Base-by-base conservation (phyloP, 2,329 filamentous ascomycete genomes). In the Byssothecium circinans region DNA sequence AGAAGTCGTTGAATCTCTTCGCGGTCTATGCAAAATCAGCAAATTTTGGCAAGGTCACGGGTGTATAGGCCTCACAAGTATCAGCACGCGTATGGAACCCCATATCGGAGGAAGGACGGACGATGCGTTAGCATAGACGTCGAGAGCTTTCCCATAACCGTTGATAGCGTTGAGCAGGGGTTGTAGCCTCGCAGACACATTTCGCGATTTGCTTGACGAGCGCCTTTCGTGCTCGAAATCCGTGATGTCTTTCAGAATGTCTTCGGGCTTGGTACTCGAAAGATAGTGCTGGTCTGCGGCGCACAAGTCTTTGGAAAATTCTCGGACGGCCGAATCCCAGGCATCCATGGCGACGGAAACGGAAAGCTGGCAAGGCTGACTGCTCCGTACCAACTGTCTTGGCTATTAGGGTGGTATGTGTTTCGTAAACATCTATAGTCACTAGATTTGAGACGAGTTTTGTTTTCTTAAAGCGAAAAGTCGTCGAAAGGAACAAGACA, bases 81-180 rank as follows among this genome's bases (percentile, higher is more conserved):
- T 17, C 23, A 49, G 20, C 8, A 49, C 34, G 23, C 46, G 35
- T 8, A 49, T 23, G n/a, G 46, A 43, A 18, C 46, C 46, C 41
- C 40, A 44, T 12, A 49, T 22, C 4, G 41, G 46, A n/a, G 35
- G 46, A 25, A 49, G 8, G 4, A 49, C 17, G 7, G 34, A 20
- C 5, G 40, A 44, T 19, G 46, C 10, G 29, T 49, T 44, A 4
- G 41, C 40, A 18, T 44, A 8, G 15, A 44, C 41, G 19, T 44
- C 46, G 11, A 49, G 25, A 20, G 36, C 42, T 33, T 41, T 44
- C 8, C 42, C 41, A 27, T 49, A 49, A 17, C 37, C 47, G 14
- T 27, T 33, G 15, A 44, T 20, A 17, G 29, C 32, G 23, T 38
- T 34, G 12, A 49, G 15, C 7, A 43, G 29, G 4, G 46, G 40